Conservation (phyloP, 116 monocot genomes). For the Papilionanthe hybrid region DNA sequence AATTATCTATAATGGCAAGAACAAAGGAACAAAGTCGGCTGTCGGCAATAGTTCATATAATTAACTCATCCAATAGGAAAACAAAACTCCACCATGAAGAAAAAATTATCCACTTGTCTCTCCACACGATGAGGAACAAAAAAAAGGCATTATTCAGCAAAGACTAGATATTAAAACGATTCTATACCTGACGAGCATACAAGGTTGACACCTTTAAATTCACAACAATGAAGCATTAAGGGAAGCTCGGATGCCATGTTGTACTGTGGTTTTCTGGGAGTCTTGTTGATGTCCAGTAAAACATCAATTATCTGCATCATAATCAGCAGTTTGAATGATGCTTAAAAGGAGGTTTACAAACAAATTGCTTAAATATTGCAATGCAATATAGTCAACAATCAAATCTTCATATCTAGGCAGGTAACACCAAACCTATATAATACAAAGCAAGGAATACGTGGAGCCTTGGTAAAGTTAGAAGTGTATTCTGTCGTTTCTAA, state of each 20-base stretch:
- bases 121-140: neutral
- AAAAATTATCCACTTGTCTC: neutral
- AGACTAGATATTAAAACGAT: neutral
- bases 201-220: constrained; percentile 65
- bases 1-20: neutral
- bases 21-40: neutral
- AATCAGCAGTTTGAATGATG: neutral
- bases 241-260: constrained; percentile 83
- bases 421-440: neutral
- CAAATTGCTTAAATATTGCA: neutral
- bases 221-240: constrained; percentile 63
- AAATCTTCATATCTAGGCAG: neutral
- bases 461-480: no score
- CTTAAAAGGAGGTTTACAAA: neutral
- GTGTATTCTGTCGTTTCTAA: no score
- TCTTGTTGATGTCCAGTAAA: constrained; percentile 59
- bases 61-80: neutral
- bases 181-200: constrained; percentile 71
- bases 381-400: neutral
- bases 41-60: neutral
- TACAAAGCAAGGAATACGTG: no score
- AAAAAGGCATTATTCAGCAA: neutral
- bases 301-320: constrained; percentile 69
- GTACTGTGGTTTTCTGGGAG: constrained; percentile 89
- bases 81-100: neutral